Percentiles rank a stretch among this genome's conserved stretches.
These are phyloP conservation scores for Fragaria iinumae DNA, from an alignment of 306 rosid species.

Conservation along the genomic window DNA sequence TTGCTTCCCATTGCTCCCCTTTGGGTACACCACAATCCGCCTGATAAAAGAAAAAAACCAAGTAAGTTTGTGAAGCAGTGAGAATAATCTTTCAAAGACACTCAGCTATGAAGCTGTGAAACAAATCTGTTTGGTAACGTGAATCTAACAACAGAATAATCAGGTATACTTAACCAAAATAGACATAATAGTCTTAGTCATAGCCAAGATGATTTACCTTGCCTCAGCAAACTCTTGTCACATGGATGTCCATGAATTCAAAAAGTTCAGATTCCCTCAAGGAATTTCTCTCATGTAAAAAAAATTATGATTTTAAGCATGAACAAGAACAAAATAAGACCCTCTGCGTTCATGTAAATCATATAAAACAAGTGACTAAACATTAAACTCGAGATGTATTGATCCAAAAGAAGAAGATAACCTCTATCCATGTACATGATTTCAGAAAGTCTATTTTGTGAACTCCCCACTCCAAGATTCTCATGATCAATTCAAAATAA, in stretches of 20 bases:
- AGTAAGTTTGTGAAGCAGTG: not conserved
- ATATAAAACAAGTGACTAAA: too few species aligned
- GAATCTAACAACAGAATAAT: not conserved
- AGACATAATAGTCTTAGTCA: not conserved
- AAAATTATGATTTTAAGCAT: too few species aligned
- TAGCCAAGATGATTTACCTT: not conserved
- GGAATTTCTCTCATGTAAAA: not conserved
- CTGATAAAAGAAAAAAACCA: not conserved
- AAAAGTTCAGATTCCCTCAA: not conserved
- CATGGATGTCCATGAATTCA: not conserved
- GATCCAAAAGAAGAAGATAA: not conserved
- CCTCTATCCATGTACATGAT: not conserved
- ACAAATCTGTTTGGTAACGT: not conserved
- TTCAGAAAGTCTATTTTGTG: not conserved
- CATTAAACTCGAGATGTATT: not conserved
- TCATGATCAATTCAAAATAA: too few species aligned
- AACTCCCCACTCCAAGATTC: not conserved
- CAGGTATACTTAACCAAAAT: not conserved
- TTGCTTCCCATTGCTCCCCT: conserved; percentile 20
- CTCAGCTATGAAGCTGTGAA: not conserved
- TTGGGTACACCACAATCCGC: conserved; percentile 18
- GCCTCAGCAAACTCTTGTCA: not conserved
- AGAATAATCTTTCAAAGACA: not conserved
- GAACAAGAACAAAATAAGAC: not conserved
- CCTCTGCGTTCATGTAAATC: not conserved